A percentile compares a stretch with the other conserved stretches of the same genome.
Evolutionary conservation across 208 protist genomes (phyloP).

Genomic region (Jaenimonas drosophilae): DNA sequence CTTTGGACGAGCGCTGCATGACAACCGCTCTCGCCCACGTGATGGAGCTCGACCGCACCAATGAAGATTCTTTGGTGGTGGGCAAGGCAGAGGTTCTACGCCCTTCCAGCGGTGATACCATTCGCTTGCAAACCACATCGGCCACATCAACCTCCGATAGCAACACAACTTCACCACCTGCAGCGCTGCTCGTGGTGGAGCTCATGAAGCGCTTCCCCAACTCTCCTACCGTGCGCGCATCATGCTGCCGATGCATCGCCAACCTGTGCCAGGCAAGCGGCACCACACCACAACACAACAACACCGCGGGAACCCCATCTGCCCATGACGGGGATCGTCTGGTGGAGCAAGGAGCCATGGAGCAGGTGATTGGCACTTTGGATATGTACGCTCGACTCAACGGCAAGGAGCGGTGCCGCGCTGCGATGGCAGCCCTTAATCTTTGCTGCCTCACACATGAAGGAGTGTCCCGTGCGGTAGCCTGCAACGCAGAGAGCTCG

Average conservation of each 20-base stretch:
- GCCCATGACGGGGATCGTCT: conserved; percentile 31
- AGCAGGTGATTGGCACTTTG: conserved; percentile 52
- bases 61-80: conserved; percentile 27
- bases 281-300: background rate
- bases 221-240: conserved; percentile 39
- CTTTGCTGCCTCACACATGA: conserved; percentile 50
- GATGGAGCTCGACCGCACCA: conserved; percentile 41
- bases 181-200: conserved; percentile 34
- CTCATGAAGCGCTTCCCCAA: conserved; percentile 46
- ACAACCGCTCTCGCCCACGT: conserved; percentile 27
- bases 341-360: conserved; percentile 49
- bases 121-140: no score
- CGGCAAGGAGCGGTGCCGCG: conserved; percentile 38
- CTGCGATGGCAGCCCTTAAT: conserved; percentile 52
- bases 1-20: conserved; percentile 19
- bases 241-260: conserved; percentile 71
- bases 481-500: conserved; percentile 24
- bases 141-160: no score
- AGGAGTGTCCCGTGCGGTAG: conserved; percentile 19
- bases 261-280: conserved; percentile 70
- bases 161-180: no score
- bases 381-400: conserved; percentile 25
- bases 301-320: background rate
- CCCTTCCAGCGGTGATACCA: no score
- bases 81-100: background rate